A percentile compares a stretch with the other conserved stretches of the same genome.
Conservation (phyloP, 208 protist species). For the Crithidia acanthocephali region DNA sequence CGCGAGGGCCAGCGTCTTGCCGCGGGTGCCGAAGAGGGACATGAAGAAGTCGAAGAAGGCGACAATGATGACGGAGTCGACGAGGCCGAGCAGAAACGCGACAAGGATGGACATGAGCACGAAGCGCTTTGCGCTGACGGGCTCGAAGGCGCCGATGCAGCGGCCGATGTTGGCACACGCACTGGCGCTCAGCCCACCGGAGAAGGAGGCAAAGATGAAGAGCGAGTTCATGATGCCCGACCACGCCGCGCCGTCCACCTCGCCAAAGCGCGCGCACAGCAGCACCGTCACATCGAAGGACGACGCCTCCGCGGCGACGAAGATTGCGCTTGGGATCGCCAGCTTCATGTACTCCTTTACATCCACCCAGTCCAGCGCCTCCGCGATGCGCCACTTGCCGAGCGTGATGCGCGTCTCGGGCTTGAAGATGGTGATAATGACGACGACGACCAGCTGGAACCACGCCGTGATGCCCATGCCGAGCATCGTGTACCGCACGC, state of each 20-base stretch:
- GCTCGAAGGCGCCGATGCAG: slow-evolving; percentile 73
- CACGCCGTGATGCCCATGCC: slow-evolving; percentile 81
- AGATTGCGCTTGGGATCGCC: slow-evolving; percentile 81
- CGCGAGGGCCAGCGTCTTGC: slow-evolving; percentile 57
- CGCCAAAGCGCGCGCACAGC: slow-evolving; percentile 66
- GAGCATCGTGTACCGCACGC: slow-evolving; percentile 83
- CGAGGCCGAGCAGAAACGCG: slow-evolving; percentile 41
- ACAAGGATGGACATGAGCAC: slow-evolving; percentile 53
- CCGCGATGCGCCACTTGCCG: slow-evolving; percentile 58
- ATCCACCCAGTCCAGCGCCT: slow-evolving; percentile 68
- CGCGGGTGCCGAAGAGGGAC: slow-evolving; percentile 70
- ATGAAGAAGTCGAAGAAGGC: slow-evolving; percentile 70
- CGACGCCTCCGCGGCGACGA: slow-evolving; percentile 86
- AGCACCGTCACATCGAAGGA: slow-evolving; percentile 86
- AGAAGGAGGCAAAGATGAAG: slow-evolving; percentile 73
- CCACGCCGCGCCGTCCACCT: slow-evolving; percentile 72
- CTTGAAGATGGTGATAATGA: slow-evolving; percentile 68
- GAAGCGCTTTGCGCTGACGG: slow-evolving; percentile 61
- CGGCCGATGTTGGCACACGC: slow-evolving; percentile 82
- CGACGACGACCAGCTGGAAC: slow-evolving; percentile 70
- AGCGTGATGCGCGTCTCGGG: slow-evolving; percentile 73
- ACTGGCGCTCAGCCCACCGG: slow-evolving; percentile 75
- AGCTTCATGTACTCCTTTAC: slow-evolving; percentile 84
- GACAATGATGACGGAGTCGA: slow-evolving; percentile 62
- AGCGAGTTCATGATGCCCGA: slow-evolving; percentile 84